Base-by-base conservation (phyloP, 257 asterid genomes). In the Jaltomata sinuosa region DNA sequence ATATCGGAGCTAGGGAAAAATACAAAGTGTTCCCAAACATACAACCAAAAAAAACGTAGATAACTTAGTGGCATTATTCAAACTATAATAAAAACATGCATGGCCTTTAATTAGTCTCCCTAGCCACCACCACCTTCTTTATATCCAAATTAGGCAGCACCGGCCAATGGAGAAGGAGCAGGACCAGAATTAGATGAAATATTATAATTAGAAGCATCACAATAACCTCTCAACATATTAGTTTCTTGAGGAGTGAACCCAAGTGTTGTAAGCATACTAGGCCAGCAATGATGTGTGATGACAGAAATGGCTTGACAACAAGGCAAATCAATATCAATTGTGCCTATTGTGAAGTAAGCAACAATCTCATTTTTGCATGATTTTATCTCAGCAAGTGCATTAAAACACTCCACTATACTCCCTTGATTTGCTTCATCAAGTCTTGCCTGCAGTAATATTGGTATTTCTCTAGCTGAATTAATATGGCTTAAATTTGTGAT, bases 211-310 rank as follows among this genome's bases (percentile, higher is more conserved):
- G 55, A 50, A 47, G 52, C 52, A 47, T 47, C 52, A 47, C 52
- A 47, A 47, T 47, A 47, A 47, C 52, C 52, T 47, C 52, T 47
- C 52, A 47, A 11, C 11, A 47, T 47, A 11, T 47, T 47, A 11
- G 52, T 47, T 47, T 47, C 15, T 47, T 47, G 15, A 11, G 15
- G 52, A 4, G 16, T 47, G 52, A 47, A 47, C 14, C 52, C 52
- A 45, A 45, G 50, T 45, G 50, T 11, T 0, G 52, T 47, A 47
- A 47, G 52, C 52, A 11, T 47, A 47, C 5, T 47, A 47, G 50
- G 85, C 89, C 87, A 82, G 50, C 89, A 87, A 34, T 85, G 72
- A 31, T 67, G 86, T n/a, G 88, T 85, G 8, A 85, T 78, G 16
- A 79, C 15, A 34, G n/a, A 77, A 45, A 87, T 67, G 21, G 86